A percentile compares a stretch with the other conserved stretches of the same genome.
Evolutionary conservation across 1,284 basidiomycete genomes (phyloP).

Genomic region (Pterula multifida): DNA sequence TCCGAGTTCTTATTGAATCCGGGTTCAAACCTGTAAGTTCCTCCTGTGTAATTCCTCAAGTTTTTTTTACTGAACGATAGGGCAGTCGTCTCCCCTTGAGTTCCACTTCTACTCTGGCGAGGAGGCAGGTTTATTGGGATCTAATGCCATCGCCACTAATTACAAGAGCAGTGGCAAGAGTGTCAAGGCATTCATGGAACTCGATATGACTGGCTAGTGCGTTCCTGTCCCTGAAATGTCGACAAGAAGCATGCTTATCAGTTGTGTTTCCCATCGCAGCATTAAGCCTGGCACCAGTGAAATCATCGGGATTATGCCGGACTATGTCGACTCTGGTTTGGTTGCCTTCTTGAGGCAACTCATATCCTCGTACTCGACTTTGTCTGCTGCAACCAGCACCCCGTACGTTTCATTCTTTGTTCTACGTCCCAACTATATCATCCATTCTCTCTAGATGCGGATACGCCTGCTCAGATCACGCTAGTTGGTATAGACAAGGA

Average conservation of each 20-base stretch:
- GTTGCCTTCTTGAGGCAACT: not conserved
- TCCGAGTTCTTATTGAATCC: constrained; percentile 30
- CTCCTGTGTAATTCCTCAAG: not conserved
- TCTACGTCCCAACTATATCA: constrained; percentile 23
- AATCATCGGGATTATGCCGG: not conserved
- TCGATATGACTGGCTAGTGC: constrained; percentile 28
- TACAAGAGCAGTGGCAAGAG: constrained; percentile 33
- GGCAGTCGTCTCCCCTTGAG: constrained; percentile 34
- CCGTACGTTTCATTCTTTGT: constrained; percentile 40
- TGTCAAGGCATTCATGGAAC: constrained; percentile 31
- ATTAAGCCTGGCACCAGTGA: not conserved
- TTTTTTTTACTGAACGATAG: not conserved
- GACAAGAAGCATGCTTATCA: not conserved
- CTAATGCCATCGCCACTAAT: constrained; percentile 39
- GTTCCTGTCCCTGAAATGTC: constrained; percentile 15
- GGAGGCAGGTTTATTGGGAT: constrained; percentile 47
- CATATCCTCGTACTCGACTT: constrained; percentile 2
- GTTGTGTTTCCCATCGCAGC: too few species aligned
- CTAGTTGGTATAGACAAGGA: constrained; percentile 1
- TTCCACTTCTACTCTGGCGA: constrained; percentile 44
- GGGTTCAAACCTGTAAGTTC: constrained; percentile 24
- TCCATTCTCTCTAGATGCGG: constrained; percentile 3
- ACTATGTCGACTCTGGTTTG: not conserved
- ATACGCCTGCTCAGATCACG: constrained; percentile 8
- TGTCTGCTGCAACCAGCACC: constrained; percentile 32